Evolutionary conservation across 2,329 filamentous ascomycete genomes (phyloP), one percentile per base, ranked within the genome.

Genomic region (Calonectria hawksworthii): DNA sequence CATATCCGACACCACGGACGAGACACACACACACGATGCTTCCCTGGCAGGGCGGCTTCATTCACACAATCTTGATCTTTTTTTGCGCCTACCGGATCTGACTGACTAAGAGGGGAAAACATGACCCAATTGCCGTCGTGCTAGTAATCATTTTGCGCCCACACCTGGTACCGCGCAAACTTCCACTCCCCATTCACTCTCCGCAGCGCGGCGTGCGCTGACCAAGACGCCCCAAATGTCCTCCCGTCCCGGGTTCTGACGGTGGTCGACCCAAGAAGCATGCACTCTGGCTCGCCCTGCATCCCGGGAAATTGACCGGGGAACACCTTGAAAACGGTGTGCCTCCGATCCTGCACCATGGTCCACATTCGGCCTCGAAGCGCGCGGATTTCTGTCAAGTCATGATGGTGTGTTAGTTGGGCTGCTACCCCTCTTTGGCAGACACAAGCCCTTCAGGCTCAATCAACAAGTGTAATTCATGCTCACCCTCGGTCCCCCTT

Each of bases 341-440:
- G 88, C 73, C 80, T 86, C 50, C 88, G 83, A 47, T 83, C 81
- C 70, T 80, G 77, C 26, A 88, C 84, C 26, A 79, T 76, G 16
- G 86, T 82, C 87, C 88, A 88, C 88, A 89, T 89, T 30, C 83
- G 80, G 23, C 76, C 75, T 44, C 88, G 84, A 34, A 89, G 76
- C 51, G 80, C 79, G 5, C 83, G 83, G 63, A 89, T 86, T 50
- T 87, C 88, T 89, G n/a, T 23, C 52, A 30, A 26, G 44, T 47
- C n/a, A 47, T n/a, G 38, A 23, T 65, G 61, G 30, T 34, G 23
- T 70, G 68, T 70, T 64, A 70, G 68, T 54, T 47, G 41, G 36
- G 51, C 38, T 56, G 36, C 36, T 54, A 44, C 51, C 51, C 36
- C 66, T 41, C 30, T 63, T 63, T 30, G 34, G 18, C 34, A 28